Evolutionary conservation across 139 green algal species (phyloP).

Genomic region (Medakamo hakoo): DNA sequence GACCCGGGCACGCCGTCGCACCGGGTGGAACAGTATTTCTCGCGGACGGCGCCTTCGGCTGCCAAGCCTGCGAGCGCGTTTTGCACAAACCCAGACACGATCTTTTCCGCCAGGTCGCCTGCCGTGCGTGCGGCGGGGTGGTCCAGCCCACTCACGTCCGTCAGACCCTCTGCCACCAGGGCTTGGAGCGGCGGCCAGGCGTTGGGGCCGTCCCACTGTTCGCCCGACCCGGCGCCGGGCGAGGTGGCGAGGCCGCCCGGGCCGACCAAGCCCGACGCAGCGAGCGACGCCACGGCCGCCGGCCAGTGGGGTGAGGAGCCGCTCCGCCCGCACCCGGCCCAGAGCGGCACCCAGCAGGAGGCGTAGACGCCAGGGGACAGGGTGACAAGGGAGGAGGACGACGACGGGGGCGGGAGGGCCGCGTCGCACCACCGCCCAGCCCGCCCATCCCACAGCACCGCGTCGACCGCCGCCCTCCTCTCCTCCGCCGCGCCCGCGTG

Average conservation of each 20-base stretch:
- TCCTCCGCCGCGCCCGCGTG: slow-evolving; percentile 6
- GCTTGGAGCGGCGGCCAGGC: slow-evolving; percentile 80
- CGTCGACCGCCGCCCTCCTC: slow-evolving; percentile 28
- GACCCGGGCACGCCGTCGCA: slow-evolving; percentile 17
- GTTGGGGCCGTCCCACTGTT: slow-evolving; percentile 95
- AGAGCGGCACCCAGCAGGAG: slow-evolving; percentile 77
- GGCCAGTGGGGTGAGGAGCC: slow-evolving; percentile 5
- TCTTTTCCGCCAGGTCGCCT: slow-evolving; percentile 14
- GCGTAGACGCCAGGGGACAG: slow-evolving; percentile 25
- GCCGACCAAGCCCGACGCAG: slow-evolving; percentile 15
- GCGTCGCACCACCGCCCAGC: slow-evolving; percentile 54
- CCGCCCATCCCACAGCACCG: slow-evolving; percentile 45
- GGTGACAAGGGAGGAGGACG: no score
- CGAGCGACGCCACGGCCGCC: slow-evolving; percentile 10
- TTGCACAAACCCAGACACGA: slow-evolving; percentile 34
- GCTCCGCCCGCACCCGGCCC: slow-evolving; percentile 23
- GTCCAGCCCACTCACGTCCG: slow-evolving; percentile 3
- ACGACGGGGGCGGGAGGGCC: slow-evolving; percentile 14
- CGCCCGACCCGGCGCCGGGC: slow-evolving; percentile 21
- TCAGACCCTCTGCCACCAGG: slow-evolving; percentile 48
- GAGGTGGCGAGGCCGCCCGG: slow-evolving; percentile 51
- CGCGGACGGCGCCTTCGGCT: slow-evolving; percentile 20
- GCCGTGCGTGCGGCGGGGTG: slow-evolving; percentile 3
- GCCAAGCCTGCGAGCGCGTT: slow-evolving; percentile 13
- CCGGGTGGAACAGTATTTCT: slow-evolving; percentile 49